These are phyloP conservation scores for Pisolithus microcarpus DNA, from an alignment of 768 basidiomycete species.

Conservation along the genomic window DNA sequence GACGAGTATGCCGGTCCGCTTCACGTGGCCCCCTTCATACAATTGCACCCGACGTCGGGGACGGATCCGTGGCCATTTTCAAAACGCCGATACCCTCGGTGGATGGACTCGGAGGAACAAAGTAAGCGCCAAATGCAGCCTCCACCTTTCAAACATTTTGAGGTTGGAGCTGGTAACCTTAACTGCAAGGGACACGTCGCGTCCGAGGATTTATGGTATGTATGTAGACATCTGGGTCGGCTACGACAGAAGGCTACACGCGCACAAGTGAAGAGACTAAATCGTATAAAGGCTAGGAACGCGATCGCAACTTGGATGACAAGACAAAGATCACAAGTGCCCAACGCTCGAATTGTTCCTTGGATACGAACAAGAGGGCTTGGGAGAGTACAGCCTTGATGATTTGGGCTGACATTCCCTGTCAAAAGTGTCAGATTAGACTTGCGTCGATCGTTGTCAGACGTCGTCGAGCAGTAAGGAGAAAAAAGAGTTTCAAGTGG, in stretches of 20 bases:
- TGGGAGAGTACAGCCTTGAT: slow-evolving; percentile 93
- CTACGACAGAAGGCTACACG: neutral
- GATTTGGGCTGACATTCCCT: slow-evolving; percentile 97
- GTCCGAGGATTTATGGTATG: no score
- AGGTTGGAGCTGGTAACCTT: no score
- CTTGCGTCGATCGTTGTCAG: neutral
- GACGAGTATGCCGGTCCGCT: neutral
- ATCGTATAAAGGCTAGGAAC: slow-evolving; percentile 6
- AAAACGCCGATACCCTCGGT: no score
- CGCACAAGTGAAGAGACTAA: neutral
- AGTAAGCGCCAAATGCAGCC: neutral
- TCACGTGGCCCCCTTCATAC: neutral
- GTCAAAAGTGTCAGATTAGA: slow-evolving; percentile 5
- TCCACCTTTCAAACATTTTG: neutral
- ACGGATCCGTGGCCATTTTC: no score
- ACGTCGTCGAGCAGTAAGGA: neutral
- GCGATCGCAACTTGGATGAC: slow-evolving; percentile 27
- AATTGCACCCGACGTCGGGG: no score
- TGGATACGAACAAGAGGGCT: slow-evolving; percentile 92
- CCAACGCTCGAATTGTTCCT: slow-evolving; percentile 94
- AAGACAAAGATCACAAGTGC: slow-evolving; percentile 65
- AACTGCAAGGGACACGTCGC: no score
- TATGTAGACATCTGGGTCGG: no score
- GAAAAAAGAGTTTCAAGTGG: neutral
- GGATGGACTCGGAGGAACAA: neutral